phyloP scores from a whole-genome alignment of 2,329 filamentous ascomycete species.

The Zasmidium cellare region DNA sequence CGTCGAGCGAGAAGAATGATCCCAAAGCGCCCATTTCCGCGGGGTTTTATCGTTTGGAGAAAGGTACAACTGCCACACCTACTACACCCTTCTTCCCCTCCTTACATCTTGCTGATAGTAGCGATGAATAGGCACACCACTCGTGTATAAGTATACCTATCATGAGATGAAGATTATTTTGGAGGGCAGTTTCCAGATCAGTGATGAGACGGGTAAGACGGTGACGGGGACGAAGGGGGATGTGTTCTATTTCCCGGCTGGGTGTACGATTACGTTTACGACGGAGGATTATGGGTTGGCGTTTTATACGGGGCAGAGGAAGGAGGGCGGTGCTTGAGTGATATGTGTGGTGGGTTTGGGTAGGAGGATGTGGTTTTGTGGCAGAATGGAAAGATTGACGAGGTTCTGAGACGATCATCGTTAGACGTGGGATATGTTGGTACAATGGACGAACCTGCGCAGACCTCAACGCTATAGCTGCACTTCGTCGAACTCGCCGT shows the following conservation, averaged over 20 bases:
- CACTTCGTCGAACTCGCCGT: conserved; percentile 32
- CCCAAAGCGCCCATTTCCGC: conserved; percentile 61
- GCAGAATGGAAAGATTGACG: too few species aligned
- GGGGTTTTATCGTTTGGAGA: conserved; percentile 68
- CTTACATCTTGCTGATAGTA: not conserved
- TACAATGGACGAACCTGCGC: not conserved
- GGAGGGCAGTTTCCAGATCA: conserved; percentile 66
- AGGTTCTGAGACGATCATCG: too few species aligned
- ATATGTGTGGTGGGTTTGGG: too few species aligned
- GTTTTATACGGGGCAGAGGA: conserved; percentile 29
- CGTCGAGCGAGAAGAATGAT: conserved; percentile 53
- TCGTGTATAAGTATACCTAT: conserved; percentile 69
- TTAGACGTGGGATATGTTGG: not conserved
- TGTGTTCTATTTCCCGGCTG: conserved; percentile 69
- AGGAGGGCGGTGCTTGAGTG: conserved; percentile 27
- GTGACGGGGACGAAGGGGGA: conserved; percentile 63
- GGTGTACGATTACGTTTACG: conserved; percentile 63
- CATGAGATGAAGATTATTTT: conserved; percentile 75
- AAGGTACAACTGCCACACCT: conserved; percentile 39
- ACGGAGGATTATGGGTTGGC: conserved; percentile 32
- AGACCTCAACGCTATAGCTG: conserved; percentile 11
- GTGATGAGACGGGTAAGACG: conserved; percentile 61
- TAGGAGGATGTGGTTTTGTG: too few species aligned
- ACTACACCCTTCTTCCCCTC: not conserved
- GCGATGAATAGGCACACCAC: conserved; percentile 50